Percentiles rank a stretch among this genome's conserved stretches.
These are phyloP conservation scores for Rheum nobile DNA, from an alignment of 148 eudicot species.

Conservation along the genomic window DNA sequence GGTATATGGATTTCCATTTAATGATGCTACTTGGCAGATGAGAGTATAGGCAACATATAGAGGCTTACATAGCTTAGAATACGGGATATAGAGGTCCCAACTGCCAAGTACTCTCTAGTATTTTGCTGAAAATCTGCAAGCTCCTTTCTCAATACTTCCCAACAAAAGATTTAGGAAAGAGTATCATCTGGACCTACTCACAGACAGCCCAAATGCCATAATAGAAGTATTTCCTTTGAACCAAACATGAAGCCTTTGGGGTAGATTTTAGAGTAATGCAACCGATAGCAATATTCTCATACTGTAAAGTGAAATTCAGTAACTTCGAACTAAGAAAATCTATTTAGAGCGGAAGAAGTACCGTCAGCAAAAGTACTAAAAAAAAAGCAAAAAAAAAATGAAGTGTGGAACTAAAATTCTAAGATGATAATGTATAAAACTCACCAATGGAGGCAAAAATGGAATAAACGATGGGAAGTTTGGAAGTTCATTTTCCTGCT, in stretches of 20 bases:
- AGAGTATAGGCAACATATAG: neutral
- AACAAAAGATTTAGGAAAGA: neutral
- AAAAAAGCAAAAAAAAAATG: neutral
- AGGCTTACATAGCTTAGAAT: neutral
- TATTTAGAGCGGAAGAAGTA: neutral
- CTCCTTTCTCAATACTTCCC: neutral
- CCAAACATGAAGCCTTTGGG: neutral
- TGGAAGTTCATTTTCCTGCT: constrained; percentile 79
- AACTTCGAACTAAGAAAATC: neutral
- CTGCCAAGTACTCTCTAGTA: neutral
- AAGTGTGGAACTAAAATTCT: neutral
- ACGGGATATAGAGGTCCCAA: neutral
- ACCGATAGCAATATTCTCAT: neutral
- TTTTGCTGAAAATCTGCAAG: neutral
- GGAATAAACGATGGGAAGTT: constrained; percentile 91
- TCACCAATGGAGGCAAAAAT: constrained; percentile 90
- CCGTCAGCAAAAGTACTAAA: neutral
- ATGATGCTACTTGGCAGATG: neutral
- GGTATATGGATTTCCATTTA: neutral
- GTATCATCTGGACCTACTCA: neutral
- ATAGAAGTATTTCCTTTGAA: neutral
- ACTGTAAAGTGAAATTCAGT: neutral
- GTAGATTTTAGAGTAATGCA: neutral
- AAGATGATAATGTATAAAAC: neutral
- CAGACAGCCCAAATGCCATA: neutral